These are phyloP conservation scores for Fragaria vesca DNA, from an alignment of 306 rosid genomes.

Conservation along the genomic window DNA sequence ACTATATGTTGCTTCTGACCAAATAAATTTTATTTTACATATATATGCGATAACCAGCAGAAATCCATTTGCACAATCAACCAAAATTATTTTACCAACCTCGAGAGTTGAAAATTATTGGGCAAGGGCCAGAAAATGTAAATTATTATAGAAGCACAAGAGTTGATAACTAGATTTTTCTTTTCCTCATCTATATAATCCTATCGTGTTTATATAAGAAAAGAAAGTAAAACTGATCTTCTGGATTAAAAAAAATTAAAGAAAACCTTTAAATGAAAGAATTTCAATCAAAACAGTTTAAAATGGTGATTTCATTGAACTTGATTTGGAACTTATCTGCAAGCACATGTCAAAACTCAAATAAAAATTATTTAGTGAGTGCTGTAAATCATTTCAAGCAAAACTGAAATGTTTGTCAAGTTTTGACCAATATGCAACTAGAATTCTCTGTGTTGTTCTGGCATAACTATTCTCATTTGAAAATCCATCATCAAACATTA, in stretches of 20 bases:
- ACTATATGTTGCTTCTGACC: not conserved
- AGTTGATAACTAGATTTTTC: not conserved
- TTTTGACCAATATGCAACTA: not conserved
- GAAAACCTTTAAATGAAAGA: not conserved
- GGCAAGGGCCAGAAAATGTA: not conserved
- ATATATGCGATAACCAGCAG: not conserved
- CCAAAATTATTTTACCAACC: not conserved
- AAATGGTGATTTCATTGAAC: not conserved
- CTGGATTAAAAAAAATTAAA: not conserved
- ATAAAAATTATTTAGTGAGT: not conserved
- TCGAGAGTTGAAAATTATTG: not conserved
- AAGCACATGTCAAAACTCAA: not conserved
- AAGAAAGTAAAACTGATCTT: not conserved
- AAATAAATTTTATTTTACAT: not conserved
- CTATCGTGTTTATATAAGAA: not conserved
- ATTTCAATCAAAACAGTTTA: not conserved
- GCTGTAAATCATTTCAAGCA: not conserved
- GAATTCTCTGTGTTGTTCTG: not conserved
- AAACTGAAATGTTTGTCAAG: not conserved
- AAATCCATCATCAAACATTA: not conserved
- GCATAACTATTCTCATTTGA: not conserved
- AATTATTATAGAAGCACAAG: not conserved
- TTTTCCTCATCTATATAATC: not conserved
- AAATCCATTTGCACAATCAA: constrained; percentile 1
- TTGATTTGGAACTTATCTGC: not conserved